Conservation (phyloP, 768 basidiomycete genomes). For the Rhizopogon vinicolor region DNA sequence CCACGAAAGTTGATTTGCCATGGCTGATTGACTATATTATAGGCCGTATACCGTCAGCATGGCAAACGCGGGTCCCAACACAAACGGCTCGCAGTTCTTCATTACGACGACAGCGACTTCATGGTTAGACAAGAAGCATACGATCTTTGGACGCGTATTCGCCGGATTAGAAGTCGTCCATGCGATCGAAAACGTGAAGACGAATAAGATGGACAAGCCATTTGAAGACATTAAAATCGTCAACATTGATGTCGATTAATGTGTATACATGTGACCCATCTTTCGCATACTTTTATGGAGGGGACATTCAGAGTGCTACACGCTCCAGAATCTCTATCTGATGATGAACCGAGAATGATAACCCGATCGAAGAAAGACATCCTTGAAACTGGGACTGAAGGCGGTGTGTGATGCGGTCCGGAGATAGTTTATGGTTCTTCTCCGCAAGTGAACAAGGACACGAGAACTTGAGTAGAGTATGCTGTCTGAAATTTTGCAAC, state of each 20-base stretch:
- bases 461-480: slow-evolving; percentile 53
- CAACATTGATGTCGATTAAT: slow-evolving; percentile 69
- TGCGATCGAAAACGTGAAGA: slow-evolving; percentile 86
- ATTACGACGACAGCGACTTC: slow-evolving; percentile 94
- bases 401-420: slow-evolving; percentile 19
- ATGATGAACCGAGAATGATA: slow-evolving; percentile 24
- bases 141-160: slow-evolving; percentile 87
- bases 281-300: slow-evolving; percentile 1
- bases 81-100: slow-evolving; percentile 98
- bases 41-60: slow-evolving; percentile 95
- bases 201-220: slow-evolving; percentile 81
- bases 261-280: neutral
- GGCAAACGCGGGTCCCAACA: slow-evolving; percentile 87
- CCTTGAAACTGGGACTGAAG: slow-evolving; percentile 31
- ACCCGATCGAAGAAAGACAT: slow-evolving; percentile 23
- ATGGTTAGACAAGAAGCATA: slow-evolving; percentile 90
- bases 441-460: slow-evolving; percentile 35
- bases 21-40: slow-evolving; percentile 5
- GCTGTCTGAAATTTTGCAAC: slow-evolving; percentile 8
- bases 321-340: slow-evolving; percentile 37
- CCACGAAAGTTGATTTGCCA: neutral
- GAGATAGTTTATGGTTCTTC: slow-evolving; percentile 9
- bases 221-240: slow-evolving; percentile 92
- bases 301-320: slow-evolving; percentile 37
- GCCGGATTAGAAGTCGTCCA: slow-evolving; percentile 89